Percentiles rank a stretch among this genome's conserved stretches.
These are phyloP conservation scores for Plasmodium sp. DNA, from an alignment of 169 alveolate species.

Conservation along the genomic window DNA sequence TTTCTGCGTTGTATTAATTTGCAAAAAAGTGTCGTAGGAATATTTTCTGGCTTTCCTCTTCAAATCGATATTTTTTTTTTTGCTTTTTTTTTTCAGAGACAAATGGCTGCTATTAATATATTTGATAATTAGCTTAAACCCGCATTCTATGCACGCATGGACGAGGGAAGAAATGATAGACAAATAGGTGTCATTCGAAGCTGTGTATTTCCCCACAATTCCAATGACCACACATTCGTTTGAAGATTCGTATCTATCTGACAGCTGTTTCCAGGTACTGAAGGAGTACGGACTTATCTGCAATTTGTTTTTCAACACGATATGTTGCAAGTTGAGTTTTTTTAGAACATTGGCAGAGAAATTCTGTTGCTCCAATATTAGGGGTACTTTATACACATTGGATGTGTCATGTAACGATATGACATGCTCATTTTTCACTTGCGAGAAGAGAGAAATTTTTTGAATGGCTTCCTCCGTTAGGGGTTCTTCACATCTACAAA, in stretches of 20 bases:
- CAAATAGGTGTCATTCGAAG: conserved; percentile 93
- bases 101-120: conserved; percentile 88
- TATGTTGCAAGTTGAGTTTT: conserved; percentile 59
- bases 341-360: conserved; percentile 77
- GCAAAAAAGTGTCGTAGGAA: not conserved
- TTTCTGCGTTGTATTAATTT: not conserved
- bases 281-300: conserved; percentile 71
- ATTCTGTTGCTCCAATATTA: conserved; percentile 85
- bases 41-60: conserved; percentile 25
- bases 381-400: conserved; percentile 85
- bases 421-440: conserved; percentile 87
- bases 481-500: conserved; percentile 89
- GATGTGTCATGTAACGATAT: conserved; percentile 68
- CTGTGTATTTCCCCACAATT: conserved; percentile 95
- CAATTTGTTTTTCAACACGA: conserved; percentile 38
- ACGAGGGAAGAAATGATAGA: conserved; percentile 94
- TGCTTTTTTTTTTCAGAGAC: conserved; percentile 75
- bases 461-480: conserved; percentile 81
- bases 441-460: conserved; percentile 89
- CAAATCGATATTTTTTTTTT: conserved; percentile 37
- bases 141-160: conserved; percentile 93
- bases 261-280: conserved; percentile 79
- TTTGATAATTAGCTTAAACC: conserved; percentile 78
- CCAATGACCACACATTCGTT: conserved; percentile 86
- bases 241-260: conserved; percentile 67